Conservation (phyloP, 2,329 filamentous ascomycete genomes). For the Sporothrix humicola region DNA sequence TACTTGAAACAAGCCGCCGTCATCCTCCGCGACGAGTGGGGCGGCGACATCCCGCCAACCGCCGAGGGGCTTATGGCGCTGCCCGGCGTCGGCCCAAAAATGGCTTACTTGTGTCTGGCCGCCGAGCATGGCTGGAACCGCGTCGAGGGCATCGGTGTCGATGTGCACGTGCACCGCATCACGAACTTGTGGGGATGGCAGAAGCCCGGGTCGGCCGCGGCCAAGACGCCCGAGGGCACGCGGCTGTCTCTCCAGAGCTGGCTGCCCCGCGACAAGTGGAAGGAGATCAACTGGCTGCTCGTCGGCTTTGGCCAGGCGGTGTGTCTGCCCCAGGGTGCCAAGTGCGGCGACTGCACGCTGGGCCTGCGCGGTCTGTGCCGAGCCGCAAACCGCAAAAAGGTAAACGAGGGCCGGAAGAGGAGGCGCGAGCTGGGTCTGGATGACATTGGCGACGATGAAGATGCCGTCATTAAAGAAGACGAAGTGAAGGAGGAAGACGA, state of each 20-base stretch:
- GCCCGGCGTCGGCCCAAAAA: slow-evolving; percentile 91
- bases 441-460: slow-evolving; percentile 40
- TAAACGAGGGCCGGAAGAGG: slow-evolving; percentile 60
- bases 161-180: slow-evolving; percentile 94
- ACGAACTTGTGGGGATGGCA: slow-evolving; percentile 96
- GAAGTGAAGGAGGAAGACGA: slow-evolving; percentile 14
- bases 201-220: slow-evolving; percentile 46
- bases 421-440: slow-evolving; percentile 47
- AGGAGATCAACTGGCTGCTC: slow-evolving; percentile 87
- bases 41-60: slow-evolving; percentile 79
- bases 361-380: slow-evolving; percentile 77
- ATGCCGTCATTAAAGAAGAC: slow-evolving; percentile 43
- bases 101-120: slow-evolving; percentile 87
- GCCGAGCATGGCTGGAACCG: slow-evolving; percentile 65
- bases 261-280: slow-evolving; percentile 85
- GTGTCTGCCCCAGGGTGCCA: slow-evolving; percentile 77
- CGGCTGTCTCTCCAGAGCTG: slow-evolving; percentile 75
- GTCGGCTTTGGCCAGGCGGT: slow-evolving; percentile 89
- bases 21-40: slow-evolving; percentile 72
- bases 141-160: slow-evolving; percentile 82
- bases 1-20: slow-evolving; percentile 75
- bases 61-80: slow-evolving; percentile 76
- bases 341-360: slow-evolving; percentile 85
- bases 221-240: slow-evolving; percentile 81
- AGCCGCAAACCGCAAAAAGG: slow-evolving; percentile 70